A percentile compares a stretch with the other conserved stretches of the same genome.
Evolutionary conservation across 495 filamentous ascomycete species (phyloP).

Genomic region (Hypoxylon fragiforme): DNA sequence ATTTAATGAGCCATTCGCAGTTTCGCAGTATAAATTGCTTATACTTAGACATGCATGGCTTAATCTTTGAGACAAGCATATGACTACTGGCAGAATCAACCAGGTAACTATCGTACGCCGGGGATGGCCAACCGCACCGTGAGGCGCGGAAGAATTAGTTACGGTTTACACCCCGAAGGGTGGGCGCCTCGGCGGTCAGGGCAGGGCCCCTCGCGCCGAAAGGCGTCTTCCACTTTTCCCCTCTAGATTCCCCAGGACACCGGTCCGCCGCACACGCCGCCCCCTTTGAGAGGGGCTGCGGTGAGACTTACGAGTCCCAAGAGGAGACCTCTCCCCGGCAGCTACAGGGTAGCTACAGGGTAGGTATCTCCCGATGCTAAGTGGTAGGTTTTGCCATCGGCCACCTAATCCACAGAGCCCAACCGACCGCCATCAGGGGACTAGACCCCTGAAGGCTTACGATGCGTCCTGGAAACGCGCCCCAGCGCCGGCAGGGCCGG

Average conservation of each 20-base stretch:
- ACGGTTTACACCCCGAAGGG: not conserved
- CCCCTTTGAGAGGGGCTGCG: not conserved
- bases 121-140: not conserved
- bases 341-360: not conserved
- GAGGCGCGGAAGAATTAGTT: not conserved
- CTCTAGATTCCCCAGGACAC: not conserved
- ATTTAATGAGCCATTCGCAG: not conserved
- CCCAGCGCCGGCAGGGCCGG: not conserved
- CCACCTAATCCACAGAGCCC: not conserved
- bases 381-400: not conserved
- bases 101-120: not conserved
- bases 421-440: not conserved
- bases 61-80: not conserved
- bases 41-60: not conserved
- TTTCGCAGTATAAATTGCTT: not conserved
- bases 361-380: not conserved
- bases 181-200: not conserved
- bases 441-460: not conserved
- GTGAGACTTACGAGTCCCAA: not conserved
- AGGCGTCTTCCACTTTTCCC: not conserved
- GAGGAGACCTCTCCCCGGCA: not conserved
- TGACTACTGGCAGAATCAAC: not conserved
- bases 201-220: not conserved
- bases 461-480: not conserved
- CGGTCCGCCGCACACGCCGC: not conserved